Base-by-base conservation (phyloP, 2,329 filamentous ascomycete genomes). In the Aureobasidium sp. region DNA sequence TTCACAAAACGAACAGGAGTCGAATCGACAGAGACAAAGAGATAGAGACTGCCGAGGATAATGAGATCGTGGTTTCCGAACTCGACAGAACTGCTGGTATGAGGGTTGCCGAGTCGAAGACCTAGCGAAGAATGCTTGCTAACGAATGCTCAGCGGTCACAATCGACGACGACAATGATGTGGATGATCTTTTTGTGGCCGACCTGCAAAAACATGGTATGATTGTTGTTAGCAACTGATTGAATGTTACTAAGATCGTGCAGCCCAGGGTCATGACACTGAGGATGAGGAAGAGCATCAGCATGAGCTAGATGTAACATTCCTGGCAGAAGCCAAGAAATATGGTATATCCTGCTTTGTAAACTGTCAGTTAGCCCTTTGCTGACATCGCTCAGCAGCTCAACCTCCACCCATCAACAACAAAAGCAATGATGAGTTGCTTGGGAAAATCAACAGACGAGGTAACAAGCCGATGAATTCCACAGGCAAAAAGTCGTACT, bases 151-250 rank as follows among this genome's bases (percentile, higher is more conserved):
- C 15, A 56, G 52, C 34, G 10, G 17, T 56, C 5, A 17, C n/a
- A 4, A 56, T 56, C 37, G 51, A 55, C 51, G 51, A 56, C n/a
- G 52, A 56, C 4, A 56, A 39, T 3, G 52, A 56, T 8, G n/a
- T 56, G 1, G 52, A 44, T 5, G 26, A 20, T 1, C 17, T 23
- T 0, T 56, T 56, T 12, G 26, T 56, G 2, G 10, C 17, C 6
- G 52, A 56, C 5, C 17, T 56, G 8, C 26, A 5, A 0, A 44
- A 17, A 34, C 39, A 56, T 10, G 52, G 52, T 56, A 34, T 10
- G 52, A 9, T 3, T 20, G 15, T 10, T 13, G n/a, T 6, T 5
- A 1, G 20, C 23, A 8, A 29, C 2, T 5, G 4, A 12, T 2
- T 6, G 13, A 1, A 29, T 5, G 32, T 41, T 13, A 15, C 52